Evolutionary conservation across 441 rosid species (phyloP), one percentile per base, ranked within the genome.

Genomic region (Euphorbia celastroides): DNA sequence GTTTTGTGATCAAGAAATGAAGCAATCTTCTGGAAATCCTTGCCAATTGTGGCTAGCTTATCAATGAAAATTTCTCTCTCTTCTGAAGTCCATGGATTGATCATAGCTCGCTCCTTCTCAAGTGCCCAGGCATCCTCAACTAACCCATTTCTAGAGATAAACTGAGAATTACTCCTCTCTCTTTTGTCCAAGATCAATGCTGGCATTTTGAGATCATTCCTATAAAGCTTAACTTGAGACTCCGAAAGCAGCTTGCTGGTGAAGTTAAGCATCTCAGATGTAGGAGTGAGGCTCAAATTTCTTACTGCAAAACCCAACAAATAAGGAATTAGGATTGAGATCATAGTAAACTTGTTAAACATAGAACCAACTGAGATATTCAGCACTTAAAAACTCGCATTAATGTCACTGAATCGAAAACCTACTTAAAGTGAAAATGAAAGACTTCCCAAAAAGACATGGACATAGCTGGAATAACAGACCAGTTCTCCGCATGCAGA

Each of bases 91-190:
- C 97, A 93, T 28, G 97, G 96, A 72, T 96, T 96, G 72, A 88
- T 88, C 86, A 93, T 72, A 51, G 82, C 73, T 78, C 87, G 88
- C 77, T 93, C 99, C 81, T 84, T 86, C 88, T 96, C 99, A 72
- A 82, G 74, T 12, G 86, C 89, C 72, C 83, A 82, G 55, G 99
- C 97, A 80, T 93, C 97, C 77, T 93, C 97, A 80, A 93, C 80
- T 69, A 96, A 74, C 28, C 96, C 99, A 80, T 93, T 96, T 67
- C 65, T 70, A 60, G 93, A 84, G 73, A 86, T 70, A 76, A 96
- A 96, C 73, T 82, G 81, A 8, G 93, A 89, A 62, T 11, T 74
- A 62, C 31, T 70, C 82, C 79, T 89, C 79, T 96, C 97, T 58
- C 77, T 87, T 69, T 84, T 80, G 75, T 89, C 99, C 87, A 93